Evolutionary conservation across 495 filamentous ascomycete genomes (phyloP), one percentile per base, ranked within the genome.

Genomic region (Xylaria sp.): DNA sequence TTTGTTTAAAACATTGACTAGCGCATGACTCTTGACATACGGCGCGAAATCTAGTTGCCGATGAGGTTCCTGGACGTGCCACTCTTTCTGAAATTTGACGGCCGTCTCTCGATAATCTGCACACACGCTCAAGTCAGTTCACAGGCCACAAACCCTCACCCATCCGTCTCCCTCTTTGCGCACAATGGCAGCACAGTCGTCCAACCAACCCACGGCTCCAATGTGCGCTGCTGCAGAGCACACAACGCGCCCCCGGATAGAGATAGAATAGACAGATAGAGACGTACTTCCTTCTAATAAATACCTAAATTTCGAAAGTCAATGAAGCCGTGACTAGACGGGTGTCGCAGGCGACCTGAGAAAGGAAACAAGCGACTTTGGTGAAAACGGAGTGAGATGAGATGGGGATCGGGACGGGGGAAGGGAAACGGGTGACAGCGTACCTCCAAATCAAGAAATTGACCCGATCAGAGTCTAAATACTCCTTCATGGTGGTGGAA

Each of bases 391-490:
- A 73, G 68, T 84, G 81, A 72, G 81, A 79, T 73, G 81, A 78
- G 69, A 53, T 76, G 74, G 69, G 70, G 74, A 66, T 66, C 71
- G 69, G 71, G 69, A 72, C 73, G 55, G 72, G 71, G 58, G 69
- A 73, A 66, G 40, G 66, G 67, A 43, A 31, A 61, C 53, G 33
- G 66, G 61, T 55, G 61, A 70, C 73, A 75, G 88, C 93, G 82
- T 88, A 98, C 93, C 94, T 94, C 93, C 94, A 97, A 86, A 99
- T 93, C 84, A 99, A 87, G 87, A 95, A 98, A 88, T 98, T 99
- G 85, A 98, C 89, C 84, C 95, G 92, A 86, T 98, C 90, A 72
- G 94, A 95, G 81, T 93, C 92, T 77, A 99, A 88, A 71, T 82
- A 76, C 77, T 88, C 87, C 79, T 88, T 88, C 86, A 88, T 86